Evolutionary conservation across 1,139 yeast genomes (phyloP).

Genomic region (Kodamaea arcana): DNA sequence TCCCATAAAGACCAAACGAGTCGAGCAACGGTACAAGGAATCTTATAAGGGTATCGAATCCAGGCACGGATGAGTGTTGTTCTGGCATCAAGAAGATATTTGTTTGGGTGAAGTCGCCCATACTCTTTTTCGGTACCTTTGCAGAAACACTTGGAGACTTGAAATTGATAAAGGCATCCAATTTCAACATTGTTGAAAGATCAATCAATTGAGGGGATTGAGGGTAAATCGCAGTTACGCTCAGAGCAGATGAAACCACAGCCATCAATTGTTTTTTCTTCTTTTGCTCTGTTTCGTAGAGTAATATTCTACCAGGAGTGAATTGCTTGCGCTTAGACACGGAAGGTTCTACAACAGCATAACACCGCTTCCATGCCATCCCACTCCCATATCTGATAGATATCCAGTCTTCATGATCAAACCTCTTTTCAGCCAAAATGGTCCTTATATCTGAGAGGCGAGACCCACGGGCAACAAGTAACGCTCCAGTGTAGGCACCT

Average conservation of each 20-base stretch:
- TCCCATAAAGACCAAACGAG: conserved; percentile 82
- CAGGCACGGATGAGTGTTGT: conserved; percentile 87
- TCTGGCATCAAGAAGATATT: conserved; percentile 95
- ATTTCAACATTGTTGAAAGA: conserved; percentile 79
- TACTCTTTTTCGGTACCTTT: conserved; percentile 37
- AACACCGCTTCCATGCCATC: conserved; percentile 96
- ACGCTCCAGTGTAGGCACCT: conserved; percentile 94
- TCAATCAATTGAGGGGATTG: conserved; percentile 77
- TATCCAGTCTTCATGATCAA: conserved; percentile 91
- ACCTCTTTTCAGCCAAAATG: conserved; percentile 77
- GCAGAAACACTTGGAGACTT: conserved; percentile 37
- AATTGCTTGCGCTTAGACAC: conserved; percentile 40
- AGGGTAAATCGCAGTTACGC: conserved; percentile 92
- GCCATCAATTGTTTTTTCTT: conserved; percentile 80
- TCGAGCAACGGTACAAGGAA: conserved; percentile 83
- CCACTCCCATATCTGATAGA: conserved; percentile 93
- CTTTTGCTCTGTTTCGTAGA: conserved; percentile 59
- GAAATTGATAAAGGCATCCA: conserved; percentile 78
- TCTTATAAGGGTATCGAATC: conserved; percentile 88
- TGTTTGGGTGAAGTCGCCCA: conserved; percentile 63
- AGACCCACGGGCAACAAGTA: conserved; percentile 83
- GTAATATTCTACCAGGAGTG: conserved; percentile 53
- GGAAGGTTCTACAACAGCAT: conserved; percentile 82
- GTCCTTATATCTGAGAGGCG: conserved; percentile 82
- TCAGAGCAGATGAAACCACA: conserved; percentile 61